Evolutionary conservation across 148 eudicot genomes (phyloP).

Genomic region (Chenopodium quinoa): DNA sequence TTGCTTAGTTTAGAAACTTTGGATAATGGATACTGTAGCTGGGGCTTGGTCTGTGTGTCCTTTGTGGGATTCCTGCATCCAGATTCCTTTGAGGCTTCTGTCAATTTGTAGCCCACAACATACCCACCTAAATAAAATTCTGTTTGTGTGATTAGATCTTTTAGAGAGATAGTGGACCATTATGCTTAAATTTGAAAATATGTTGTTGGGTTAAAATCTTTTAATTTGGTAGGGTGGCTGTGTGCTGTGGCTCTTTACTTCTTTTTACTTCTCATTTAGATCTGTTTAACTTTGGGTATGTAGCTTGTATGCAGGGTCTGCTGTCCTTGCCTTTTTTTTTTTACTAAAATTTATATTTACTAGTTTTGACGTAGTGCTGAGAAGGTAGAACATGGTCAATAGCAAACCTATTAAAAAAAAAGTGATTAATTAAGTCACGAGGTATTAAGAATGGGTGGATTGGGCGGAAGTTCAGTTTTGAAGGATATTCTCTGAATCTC

Average conservation of each 20-base stretch:
- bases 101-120: neutral
- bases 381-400: neutral
- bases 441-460: neutral
- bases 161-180: neutral
- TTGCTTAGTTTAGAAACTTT: neutral
- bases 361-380: neutral
- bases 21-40: neutral
- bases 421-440: neutral
- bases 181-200: neutral
- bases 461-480: neutral
- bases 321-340: neutral
- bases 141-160: neutral
- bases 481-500: neutral
- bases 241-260: neutral
- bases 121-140: neutral
- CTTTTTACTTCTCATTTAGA: neutral
- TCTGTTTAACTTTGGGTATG: neutral
- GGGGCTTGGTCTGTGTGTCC: neutral
- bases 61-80: neutral
- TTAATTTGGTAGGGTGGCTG: neutral
- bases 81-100: neutral
- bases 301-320: neutral
- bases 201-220: neutral
- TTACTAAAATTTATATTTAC: neutral
- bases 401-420: neutral